Conservation (phyloP, 352 stramenopile genomes). For the Pythium apleroticum region DNA sequence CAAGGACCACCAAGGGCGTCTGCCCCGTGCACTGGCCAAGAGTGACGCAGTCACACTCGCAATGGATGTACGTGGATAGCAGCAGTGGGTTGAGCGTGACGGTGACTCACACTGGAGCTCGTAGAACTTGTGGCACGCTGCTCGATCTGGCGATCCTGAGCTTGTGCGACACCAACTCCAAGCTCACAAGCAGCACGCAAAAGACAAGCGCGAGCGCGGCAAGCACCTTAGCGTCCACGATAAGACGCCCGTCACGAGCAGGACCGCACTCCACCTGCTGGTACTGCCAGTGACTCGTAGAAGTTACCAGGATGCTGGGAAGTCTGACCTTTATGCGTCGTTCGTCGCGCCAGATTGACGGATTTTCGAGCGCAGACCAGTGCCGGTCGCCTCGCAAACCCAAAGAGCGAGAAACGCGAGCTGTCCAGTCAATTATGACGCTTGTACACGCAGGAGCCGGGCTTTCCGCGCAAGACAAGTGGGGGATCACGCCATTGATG, state of each 20-base stretch:
- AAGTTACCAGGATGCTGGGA: not conserved
- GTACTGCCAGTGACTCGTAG: slow-evolving; percentile 27
- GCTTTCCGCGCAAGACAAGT: slow-evolving; percentile 39
- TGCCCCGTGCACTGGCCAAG: slow-evolving; percentile 37
- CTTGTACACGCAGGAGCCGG: slow-evolving; percentile 18
- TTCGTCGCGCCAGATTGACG: slow-evolving; percentile 2
- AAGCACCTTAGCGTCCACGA: slow-evolving; percentile 23
- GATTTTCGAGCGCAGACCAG: not conserved
- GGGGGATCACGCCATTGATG: slow-evolving; percentile 66
- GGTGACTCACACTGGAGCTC: not conserved
- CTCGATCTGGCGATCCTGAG: not conserved
- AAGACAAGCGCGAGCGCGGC: not conserved
- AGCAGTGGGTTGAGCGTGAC: not conserved
- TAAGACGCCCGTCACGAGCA: slow-evolving; percentile 31
- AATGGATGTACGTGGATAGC: slow-evolving; percentile 30
- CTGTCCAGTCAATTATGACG: not conserved
- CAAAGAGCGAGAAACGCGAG: slow-evolving; percentile 15
- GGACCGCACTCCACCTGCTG: slow-evolving; percentile 50
- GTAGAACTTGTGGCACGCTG: slow-evolving; percentile 27
- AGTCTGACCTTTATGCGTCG: not conserved
- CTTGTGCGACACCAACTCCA: slow-evolving; percentile 6
- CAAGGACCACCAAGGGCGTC: slow-evolving; percentile 38
- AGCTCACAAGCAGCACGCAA: not conserved
- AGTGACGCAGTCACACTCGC: slow-evolving; percentile 29
- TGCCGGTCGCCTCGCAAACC: slow-evolving; percentile 22